Evolutionary conservation across 75 land plant species (phyloP).

Genomic region (Gnetum montanum): DNA sequence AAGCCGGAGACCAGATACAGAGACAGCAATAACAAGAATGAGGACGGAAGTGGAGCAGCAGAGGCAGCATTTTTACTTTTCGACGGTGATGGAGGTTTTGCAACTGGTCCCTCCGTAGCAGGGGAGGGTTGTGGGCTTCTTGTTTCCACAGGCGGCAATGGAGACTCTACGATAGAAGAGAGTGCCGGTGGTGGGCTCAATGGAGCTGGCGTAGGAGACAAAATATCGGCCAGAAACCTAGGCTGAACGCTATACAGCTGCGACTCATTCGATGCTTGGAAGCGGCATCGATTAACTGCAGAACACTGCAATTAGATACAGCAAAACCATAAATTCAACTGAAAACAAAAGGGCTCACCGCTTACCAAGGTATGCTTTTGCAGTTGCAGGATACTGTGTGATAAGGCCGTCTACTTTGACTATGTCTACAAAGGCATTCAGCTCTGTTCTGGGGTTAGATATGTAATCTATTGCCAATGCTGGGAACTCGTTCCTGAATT

Average conservation of each 20-base stretch:
- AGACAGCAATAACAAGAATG: too few species aligned
- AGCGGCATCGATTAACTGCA: not conserved
- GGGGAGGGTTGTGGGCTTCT: not conserved
- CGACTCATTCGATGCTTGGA: not conserved
- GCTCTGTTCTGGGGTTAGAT: constrained; percentile 58
- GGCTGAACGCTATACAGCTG: not conserved
- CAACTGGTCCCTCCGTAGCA: not conserved
- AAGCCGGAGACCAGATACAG: too few species aligned
- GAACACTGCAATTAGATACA: not conserved
- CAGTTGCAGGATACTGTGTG: constrained; percentile 75
- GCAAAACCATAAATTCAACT: not conserved
- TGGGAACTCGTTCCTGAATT: constrained; percentile 46
- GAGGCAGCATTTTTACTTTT: not conserved
- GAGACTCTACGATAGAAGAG: too few species aligned
- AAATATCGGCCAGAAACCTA: not conserved
- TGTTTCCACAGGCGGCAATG: not conserved
- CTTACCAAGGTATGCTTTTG: constrained; percentile 55
- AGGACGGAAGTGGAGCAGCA: not conserved
- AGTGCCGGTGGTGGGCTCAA: not conserved
- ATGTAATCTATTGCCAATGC: constrained; percentile 42
- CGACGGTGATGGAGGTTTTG: constrained; percentile 3
- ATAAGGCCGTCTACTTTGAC: constrained; percentile 55
- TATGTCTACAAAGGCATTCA: constrained; percentile 28
- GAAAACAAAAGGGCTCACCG: constrained; percentile 25
- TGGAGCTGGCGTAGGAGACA: not conserved